A percentile compares a stretch with the other conserved stretches of the same genome.
Evolutionary conservation across 2,329 filamentous ascomycete species (phyloP).

Genomic region (Alternaria sp.): DNA sequence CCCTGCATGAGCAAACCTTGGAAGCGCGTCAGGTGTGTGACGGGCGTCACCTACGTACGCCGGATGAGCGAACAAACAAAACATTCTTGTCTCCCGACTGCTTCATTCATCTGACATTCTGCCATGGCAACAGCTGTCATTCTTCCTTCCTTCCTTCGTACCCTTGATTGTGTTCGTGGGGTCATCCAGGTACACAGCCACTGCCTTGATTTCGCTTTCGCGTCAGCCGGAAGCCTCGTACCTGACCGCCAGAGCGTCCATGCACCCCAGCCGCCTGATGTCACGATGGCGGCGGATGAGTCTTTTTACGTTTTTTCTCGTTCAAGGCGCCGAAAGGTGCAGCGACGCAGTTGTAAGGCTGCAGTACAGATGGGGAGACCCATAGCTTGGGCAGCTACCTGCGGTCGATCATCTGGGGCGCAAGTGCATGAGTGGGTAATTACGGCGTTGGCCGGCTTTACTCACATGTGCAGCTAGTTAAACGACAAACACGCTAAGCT

Average conservation of each 20-base stretch:
- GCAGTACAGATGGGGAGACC: not conserved
- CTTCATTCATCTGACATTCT: not conserved
- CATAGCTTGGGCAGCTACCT: not conserved
- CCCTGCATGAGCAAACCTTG: conserved; percentile 22
- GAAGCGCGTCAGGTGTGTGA: conserved; percentile 6
- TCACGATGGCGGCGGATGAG: not conserved
- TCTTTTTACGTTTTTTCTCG: not conserved
- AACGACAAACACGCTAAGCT: not conserved
- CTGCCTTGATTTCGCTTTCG: not conserved
- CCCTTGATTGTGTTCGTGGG: not conserved
- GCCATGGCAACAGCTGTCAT: not conserved
- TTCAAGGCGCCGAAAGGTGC: not conserved
- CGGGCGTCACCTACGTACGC: conserved; percentile 12
- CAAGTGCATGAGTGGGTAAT: not conserved
- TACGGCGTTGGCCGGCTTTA: not conserved
- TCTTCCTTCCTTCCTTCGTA: not conserved
- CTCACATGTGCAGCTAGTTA: not conserved
- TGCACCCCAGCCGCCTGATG: not conserved
- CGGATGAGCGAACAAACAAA: conserved; percentile 23
- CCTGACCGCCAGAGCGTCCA: not conserved
- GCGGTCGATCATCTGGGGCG: not conserved
- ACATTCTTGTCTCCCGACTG: not conserved
- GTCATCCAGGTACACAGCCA: not conserved
- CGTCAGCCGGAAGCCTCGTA: not conserved
- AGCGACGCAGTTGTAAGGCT: not conserved